Percentiles rank a stretch among this genome's conserved stretches.
Evolutionary conservation across 2,329 filamentous ascomycete genomes (phyloP).

Genomic region (Alternaria dauci): DNA sequence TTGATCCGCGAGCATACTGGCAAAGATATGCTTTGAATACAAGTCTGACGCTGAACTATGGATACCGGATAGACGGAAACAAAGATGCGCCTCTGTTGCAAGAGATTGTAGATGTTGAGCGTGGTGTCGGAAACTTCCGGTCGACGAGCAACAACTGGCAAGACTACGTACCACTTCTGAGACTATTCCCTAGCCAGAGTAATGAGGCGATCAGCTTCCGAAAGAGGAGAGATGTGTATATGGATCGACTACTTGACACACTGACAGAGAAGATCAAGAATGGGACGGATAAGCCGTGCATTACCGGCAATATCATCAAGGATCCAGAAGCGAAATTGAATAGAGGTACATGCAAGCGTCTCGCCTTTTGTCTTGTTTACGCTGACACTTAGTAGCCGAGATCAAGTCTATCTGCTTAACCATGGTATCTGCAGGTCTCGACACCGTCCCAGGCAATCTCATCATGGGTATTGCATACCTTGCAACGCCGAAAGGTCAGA

Average conservation of each 20-base stretch:
- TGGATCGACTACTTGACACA: constrained; percentile 66
- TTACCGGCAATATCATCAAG: constrained; percentile 75
- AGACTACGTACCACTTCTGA: constrained; percentile 80
- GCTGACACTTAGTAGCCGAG: constrained; percentile 64
- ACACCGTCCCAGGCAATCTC: constrained; percentile 81
- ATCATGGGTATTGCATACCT: constrained; percentile 83
- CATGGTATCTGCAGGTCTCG: constrained; percentile 82
- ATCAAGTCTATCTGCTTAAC: constrained; percentile 82
- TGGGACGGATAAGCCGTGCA: constrained; percentile 73
- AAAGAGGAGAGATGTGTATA: constrained; percentile 71
- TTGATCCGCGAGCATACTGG: constrained; percentile 78
- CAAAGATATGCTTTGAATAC: constrained; percentile 80
- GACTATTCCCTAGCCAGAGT: constrained; percentile 70
- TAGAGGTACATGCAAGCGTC: constrained; percentile 57
- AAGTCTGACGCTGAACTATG: constrained; percentile 80
- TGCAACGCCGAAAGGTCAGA: constrained; percentile 71
- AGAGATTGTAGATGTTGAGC: constrained; percentile 79
- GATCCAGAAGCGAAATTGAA: constrained; percentile 74
- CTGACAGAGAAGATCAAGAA: constrained; percentile 68
- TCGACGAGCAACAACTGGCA: constrained; percentile 86
- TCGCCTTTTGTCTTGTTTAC: neutral
- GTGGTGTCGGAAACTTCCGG: constrained; percentile 77
- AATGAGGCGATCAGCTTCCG: constrained; percentile 71
- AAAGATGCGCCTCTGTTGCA: constrained; percentile 72
- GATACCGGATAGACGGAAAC: constrained; percentile 75